Base-by-base conservation (phyloP, 1,284 basidiomycete species). In the Melanopsichium pennsylvanicum region DNA sequence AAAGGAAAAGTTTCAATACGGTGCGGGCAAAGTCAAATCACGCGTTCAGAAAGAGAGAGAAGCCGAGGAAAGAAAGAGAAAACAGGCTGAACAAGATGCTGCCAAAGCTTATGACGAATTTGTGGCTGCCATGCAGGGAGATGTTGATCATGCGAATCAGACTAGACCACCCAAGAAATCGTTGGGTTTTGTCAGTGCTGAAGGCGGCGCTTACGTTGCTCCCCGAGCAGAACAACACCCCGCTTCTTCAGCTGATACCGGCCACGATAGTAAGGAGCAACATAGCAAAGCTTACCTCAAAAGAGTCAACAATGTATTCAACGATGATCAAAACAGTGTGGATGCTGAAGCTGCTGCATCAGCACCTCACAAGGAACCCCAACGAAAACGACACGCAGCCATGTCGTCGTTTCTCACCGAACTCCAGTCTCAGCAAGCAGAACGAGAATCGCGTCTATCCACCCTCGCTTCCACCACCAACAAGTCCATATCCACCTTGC, bases 401-500 rank as follows among this genome's bases (percentile, higher is more conserved):
- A 76, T 78, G 72, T 49, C 56, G 12, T 54, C 56, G 29, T 76
- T 78, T 19, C 51, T 72, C 12, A 55, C 58, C 29, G 57, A 76
- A 42, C 54, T 78, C 4, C 72, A 74, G 31, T 42, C 61, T 32
- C 93, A 97, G 46, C 93, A 97, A 82, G 90, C 90, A 13, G 86
- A 89, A 61, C 85, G 95, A 47, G 95, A 97, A 82, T 88, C 89
- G 22, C 87, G 89, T 66, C 88, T 90, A 7, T 58, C 58, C 11
- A 33, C 16, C 5, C 39, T 58, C 10, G 60, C 61, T 8, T 56
- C 55, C 7, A 16, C 50, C 31, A 48, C 62, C 39, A 52, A 48
- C 23, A 51, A 37, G 21, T 67, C 59, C 10, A 72, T 68, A 18
- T 67, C 62, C 2, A 50, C 68, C 2, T 43, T 67, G 6, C 50